A percentile compares a stretch with the other conserved stretches of the same genome.
phyloP scores from a whole-genome alignment of 306 rosid species.

The Elaeagnus macrophylla region DNA sequence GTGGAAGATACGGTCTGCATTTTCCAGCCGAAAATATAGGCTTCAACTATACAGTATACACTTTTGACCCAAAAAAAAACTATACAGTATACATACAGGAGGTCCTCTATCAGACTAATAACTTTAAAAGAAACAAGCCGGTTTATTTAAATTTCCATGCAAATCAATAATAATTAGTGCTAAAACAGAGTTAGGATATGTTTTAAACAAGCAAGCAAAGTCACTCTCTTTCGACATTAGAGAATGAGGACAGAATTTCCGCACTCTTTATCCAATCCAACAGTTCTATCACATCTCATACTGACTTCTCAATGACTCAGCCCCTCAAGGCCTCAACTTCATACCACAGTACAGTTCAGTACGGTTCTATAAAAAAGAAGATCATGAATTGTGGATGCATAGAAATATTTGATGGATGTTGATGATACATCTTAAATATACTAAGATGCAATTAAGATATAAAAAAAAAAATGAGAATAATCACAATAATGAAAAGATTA shows the following conservation, averaged over 20 bases:
- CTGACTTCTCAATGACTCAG: slow-evolving; percentile 2
- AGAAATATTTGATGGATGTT: not conserved
- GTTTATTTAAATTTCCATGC: not conserved
- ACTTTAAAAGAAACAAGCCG: not conserved
- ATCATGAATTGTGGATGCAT: not conserved
- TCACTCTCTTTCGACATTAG: not conserved
- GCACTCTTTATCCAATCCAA: not conserved
- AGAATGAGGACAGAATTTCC: slow-evolving; percentile 9
- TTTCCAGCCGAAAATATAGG: slow-evolving; percentile 10
- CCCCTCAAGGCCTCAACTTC: slow-evolving; percentile 5
- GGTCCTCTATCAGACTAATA: slow-evolving; percentile 1
- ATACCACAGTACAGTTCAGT: too few relatives aligned
- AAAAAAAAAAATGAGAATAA: not conserved
- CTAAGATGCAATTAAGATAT: not conserved
- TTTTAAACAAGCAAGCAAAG: not conserved
- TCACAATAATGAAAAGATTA: slow-evolving; percentile 10
- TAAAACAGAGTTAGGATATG: not conserved
- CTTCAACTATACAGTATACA: not conserved
- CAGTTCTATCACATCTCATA: slow-evolving; percentile 14
- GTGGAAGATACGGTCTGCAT: slow-evolving; percentile 20
- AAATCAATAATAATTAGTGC: not conserved
- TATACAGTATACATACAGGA: too few relatives aligned
- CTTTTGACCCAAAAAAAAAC: too few relatives aligned
- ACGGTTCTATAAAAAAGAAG: not conserved
- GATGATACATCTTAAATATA: not conserved